Evolutionary conservation across 2,329 filamentous ascomycete species (phyloP).

Genomic region (Coniochaeta pulveracea): DNA sequence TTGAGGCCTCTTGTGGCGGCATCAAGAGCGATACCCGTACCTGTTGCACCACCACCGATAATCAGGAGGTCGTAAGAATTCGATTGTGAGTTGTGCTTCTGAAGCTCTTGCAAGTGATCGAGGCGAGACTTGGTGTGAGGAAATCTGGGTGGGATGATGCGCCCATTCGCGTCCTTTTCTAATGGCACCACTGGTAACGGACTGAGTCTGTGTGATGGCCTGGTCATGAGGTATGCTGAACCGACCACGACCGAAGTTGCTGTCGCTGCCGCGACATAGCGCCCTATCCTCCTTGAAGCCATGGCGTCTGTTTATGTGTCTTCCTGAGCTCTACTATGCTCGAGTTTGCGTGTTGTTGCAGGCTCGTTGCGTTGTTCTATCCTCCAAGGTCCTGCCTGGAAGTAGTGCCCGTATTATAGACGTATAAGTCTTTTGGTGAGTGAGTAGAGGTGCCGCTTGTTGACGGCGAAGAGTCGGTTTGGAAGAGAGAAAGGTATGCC

Average conservation of each 20-base stretch:
- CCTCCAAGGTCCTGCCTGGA: no score
- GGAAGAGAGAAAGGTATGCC: no score
- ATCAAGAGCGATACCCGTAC: conserved; percentile 60
- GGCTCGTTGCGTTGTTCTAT: no score
- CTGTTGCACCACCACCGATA: conserved; percentile 62
- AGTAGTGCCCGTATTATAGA: no score
- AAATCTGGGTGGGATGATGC: conserved; percentile 26
- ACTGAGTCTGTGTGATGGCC: background rate
- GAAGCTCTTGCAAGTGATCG: conserved; percentile 28
- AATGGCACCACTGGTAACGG: background rate
- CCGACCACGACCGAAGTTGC: conserved; percentile 1
- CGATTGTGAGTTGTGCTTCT: conserved; percentile 20
- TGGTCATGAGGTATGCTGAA: conserved; percentile 1
- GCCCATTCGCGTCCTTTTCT: conserved; percentile 21
- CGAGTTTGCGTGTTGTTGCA: background rate
- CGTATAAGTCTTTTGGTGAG: no score
- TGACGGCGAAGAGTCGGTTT: no score
- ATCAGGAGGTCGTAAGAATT: conserved; percentile 54
- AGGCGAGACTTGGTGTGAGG: conserved; percentile 20
- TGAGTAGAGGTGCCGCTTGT: no score
- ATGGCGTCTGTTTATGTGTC: conserved; percentile 1
- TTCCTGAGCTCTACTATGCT: background rate
- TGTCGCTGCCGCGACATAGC: conserved; percentile 3
- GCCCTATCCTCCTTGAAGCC: conserved; percentile 3
- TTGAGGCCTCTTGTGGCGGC: conserved; percentile 60